Evolutionary conservation across 331 rosid species (phyloP), one percentile per base, ranked within the genome.

Genomic region (Dryas integrifolia): DNA sequence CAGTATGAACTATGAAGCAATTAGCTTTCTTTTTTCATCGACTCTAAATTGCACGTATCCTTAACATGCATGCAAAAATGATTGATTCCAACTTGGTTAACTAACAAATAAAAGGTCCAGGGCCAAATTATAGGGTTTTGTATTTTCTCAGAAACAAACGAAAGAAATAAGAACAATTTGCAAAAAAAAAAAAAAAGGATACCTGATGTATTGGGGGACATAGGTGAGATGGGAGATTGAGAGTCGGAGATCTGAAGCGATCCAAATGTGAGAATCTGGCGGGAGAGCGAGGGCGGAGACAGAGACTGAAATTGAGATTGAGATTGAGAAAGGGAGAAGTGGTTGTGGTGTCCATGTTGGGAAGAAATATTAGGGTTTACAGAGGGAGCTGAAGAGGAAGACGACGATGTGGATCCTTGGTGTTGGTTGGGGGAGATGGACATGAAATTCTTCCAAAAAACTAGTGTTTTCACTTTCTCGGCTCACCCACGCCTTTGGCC

Each of bases 361-460:
- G 88, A 59, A 83, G 35, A 30, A 30, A 30, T 30, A 30, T 80
- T 82, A 86, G 95, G 92, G 88, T 80, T 87, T 0, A 78, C 41
- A 80, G 87, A 67, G 40, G 81, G 44, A 55, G 44, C 6, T 44
- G 88, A 46, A 4, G 87, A 80, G 2, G 96, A 84, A 55, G 91
- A 85, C 4, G 94, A 77, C 13, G 96, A 78, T 16, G 77, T 66
- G 71, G 92, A 71, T 61, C 83, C 77, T 83, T 91, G 95, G 82
- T 87, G 45, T 78, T 86, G 84, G 62, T 85, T 79, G 80, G 96
- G 97, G 96, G 83, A 89, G 97, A 94, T 94, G 97, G 98, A 91
- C 98, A 94, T 94, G 92, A 94, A 92, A 74, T 77, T 79, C 78
- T 76, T 80, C 11, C 30, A 14, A 24, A 57, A 24, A 43, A 8